Conservation (phyloP, 768 basidiomycete genomes). For the Exidia glandulosa region DNA sequence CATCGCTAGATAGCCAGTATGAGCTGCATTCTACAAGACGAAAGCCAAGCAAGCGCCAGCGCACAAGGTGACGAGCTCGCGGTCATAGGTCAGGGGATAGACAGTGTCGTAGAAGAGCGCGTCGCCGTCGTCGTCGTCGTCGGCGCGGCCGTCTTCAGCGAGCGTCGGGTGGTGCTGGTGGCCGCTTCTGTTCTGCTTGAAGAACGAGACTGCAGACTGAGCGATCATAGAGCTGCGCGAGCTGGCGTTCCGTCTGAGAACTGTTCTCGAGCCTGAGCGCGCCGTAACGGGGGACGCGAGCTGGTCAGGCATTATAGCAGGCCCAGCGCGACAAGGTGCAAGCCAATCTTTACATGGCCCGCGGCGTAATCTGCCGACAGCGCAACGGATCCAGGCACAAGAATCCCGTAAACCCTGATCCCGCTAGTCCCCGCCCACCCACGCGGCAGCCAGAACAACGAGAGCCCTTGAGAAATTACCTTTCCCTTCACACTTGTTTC, state of each 20-base stretch:
- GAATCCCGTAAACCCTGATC: too few relatives aligned
- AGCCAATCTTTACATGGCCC: too few relatives aligned
- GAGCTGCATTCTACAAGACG: not conserved
- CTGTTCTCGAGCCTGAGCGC: not conserved
- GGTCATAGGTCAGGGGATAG: not conserved
- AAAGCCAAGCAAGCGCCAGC: not conserved
- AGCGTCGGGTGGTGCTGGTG: not conserved
- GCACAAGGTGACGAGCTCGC: not conserved
- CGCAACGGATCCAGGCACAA: too few relatives aligned
- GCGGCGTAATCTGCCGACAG: too few relatives aligned
- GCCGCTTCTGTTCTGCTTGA: not conserved
- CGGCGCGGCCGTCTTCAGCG: not conserved
- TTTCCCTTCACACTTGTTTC: too few relatives aligned
- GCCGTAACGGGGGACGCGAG: not conserved
- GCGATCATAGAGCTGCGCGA: not conserved
- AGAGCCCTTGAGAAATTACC: too few relatives aligned
- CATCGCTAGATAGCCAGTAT: not conserved
- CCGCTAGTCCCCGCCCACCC: too few relatives aligned
- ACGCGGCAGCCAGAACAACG: too few relatives aligned
- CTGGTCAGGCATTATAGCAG: not conserved
- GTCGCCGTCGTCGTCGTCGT: not conserved
- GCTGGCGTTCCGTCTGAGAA: not conserved
- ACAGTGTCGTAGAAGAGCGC: not conserved
- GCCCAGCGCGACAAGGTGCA: too few relatives aligned
- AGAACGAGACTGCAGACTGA: not conserved